Conservation (phyloP, 345 rosid species). For the Durio zibethinus region DNA sequence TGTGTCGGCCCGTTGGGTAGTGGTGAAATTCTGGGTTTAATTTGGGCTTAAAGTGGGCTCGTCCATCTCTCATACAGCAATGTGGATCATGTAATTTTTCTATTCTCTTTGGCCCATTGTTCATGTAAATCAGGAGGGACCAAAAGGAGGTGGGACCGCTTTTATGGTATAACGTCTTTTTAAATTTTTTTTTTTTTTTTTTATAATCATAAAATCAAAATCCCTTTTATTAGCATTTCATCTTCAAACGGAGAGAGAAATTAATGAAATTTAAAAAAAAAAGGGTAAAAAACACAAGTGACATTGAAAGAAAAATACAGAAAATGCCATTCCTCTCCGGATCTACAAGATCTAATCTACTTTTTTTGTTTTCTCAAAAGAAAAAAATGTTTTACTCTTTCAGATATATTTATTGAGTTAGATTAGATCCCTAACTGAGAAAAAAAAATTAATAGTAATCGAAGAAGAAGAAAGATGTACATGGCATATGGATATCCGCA, state of each 20-base stretch:
- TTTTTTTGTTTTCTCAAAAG: not conserved
- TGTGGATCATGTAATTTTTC: not conserved
- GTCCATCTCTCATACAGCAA: not conserved
- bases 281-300: not conserved
- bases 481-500: slow-evolving; percentile 99
- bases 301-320: not conserved
- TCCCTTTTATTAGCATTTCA: not conserved
- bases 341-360: slow-evolving; percentile 11
- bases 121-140: not conserved
- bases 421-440: slow-evolving; percentile 27
- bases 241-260: not conserved
- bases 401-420: slow-evolving; percentile 19
- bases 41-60: not conserved
- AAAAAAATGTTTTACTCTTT: not conserved
- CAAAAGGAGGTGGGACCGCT: not conserved
- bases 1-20: not conserved
- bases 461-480: slow-evolving; percentile 55
- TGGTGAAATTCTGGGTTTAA: not conserved
- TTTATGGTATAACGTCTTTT: not conserved
- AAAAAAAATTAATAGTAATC: not conserved
- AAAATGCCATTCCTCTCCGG: slow-evolving; percentile 2
- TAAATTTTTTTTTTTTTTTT: not conserved
- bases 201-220: not conserved
- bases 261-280: not conserved
- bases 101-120: too few species aligned